These are phyloP conservation scores for Papilionanthe hybrid DNA, from an alignment of 116 monocot species.

Conservation along the genomic window DNA sequence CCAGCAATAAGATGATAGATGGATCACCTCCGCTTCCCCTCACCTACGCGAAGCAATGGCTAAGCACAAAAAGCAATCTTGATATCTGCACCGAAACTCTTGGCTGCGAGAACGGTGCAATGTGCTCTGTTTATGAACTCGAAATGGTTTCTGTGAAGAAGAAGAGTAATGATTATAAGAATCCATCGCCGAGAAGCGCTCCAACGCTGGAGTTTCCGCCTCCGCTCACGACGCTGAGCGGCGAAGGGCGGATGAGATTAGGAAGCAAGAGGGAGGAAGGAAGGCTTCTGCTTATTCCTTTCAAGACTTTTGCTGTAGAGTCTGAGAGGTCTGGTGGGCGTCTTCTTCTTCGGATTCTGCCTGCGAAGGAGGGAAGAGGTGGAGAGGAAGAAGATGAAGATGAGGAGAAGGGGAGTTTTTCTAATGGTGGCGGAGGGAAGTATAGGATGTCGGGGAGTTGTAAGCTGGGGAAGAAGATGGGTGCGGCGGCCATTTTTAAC, in stretches of 20 bases:
- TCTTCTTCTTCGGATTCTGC: constrained; percentile 15
- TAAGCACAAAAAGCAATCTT: constrained; percentile 1
- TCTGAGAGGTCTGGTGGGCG: constrained; percentile 28
- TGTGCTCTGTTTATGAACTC: constrained; percentile 5
- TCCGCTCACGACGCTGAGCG: constrained; percentile 19
- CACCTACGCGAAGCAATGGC: neutral
- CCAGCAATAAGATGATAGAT: neutral
- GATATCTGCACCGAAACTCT: constrained; percentile 33
- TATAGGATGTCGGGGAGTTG: neutral
- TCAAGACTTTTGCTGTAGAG: constrained; percentile 11
- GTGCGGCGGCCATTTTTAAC: neutral
- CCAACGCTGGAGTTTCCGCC: constrained; percentile 20
- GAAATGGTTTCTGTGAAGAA: neutral
- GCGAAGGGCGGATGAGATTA: constrained; percentile 8
- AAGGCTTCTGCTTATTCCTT: constrained; percentile 19
- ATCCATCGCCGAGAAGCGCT: neutral
- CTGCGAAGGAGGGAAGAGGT: neutral
- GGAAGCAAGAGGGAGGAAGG: constrained; percentile 21
- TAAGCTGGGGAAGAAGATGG: neutral
- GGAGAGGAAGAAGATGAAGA: neutral
- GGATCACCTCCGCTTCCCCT: neutral
- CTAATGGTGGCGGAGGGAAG: constrained; percentile 9
- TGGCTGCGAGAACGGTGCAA: constrained; percentile 30
- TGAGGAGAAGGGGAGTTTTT: constrained; percentile 2
- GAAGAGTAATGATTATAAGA: neutral